Evolutionary conservation across 371 early-diverging fungal genomes (phyloP).

Genomic region (Quaeritorhiza haematococci): DNA sequence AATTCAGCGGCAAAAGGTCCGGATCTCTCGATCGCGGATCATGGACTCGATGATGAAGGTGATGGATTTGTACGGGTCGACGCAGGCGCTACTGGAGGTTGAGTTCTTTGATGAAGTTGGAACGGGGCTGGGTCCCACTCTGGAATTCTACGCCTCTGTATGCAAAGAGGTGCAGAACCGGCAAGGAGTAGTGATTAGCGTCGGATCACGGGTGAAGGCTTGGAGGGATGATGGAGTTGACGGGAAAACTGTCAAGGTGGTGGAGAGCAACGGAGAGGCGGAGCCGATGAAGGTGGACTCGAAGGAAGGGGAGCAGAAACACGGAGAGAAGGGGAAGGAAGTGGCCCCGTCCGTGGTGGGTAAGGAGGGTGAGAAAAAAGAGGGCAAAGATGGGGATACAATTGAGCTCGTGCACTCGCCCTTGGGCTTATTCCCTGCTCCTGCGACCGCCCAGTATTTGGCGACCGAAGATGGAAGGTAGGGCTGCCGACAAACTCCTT

Average conservation of each 20-base stretch:
- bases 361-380: not conserved
- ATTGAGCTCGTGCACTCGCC: conserved; percentile 24
- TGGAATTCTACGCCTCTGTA: conserved; percentile 84
- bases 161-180: conserved; percentile 67
- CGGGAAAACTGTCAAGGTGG: not conserved
- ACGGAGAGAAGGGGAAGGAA: not conserved
- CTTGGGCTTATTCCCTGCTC: conserved; percentile 74
- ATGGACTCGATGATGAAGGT: conserved; percentile 77
- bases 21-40: conserved; percentile 68
- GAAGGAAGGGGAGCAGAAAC: not conserved
- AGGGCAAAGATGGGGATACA: not conserved
- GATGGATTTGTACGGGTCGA: conserved; percentile 62
- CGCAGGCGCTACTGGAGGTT: conserved; percentile 65
- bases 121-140: conserved; percentile 88
- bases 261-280: too few relatives aligned
- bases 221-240: conserved; percentile 28
- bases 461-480: conserved; percentile 27
- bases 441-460: conserved; percentile 25
- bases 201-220: conserved; percentile 4
- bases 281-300: not conserved
- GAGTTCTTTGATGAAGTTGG: conserved; percentile 92
- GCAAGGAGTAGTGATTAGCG: conserved; percentile 31
- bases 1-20: conserved; percentile 77
- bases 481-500: conserved; percentile 1
- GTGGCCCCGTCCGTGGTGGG: not conserved